Base-by-base conservation (phyloP, 208 protist genomes). In the Blechomonas ayalai region DNA sequence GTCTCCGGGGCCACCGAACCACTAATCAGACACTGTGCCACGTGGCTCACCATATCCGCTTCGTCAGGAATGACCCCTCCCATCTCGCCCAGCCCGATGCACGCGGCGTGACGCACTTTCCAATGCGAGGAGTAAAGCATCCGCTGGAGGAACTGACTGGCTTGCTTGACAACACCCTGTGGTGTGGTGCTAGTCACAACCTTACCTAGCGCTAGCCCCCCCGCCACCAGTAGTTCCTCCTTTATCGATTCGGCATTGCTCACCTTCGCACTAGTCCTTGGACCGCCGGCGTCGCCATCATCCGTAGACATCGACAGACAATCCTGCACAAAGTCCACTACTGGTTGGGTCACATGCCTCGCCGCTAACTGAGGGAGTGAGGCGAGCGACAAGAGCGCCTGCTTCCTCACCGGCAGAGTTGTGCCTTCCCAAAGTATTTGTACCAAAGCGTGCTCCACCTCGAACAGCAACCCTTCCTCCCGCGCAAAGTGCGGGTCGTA, bases 61-160 rank as follows among this genome's bases (percentile, higher is more conserved):
- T n/a, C n/a, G n/a, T n/a, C n/a, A n/a, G n/a, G n/a, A n/a, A n/a
- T n/a, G n/a, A n/a, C n/a, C n/a, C n/a, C n/a, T n/a, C 65, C 74
- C 3, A 83, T 22, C 26, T 62, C 54, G 9, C 74, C 74, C 1
- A 89, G 65, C 10, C 67, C 73, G 32, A 81, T 52, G 42, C 72
- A 81, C 13, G 73, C 74, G 5, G 54, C 70, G 45, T 78, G 67
- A 29, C 79, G 73, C 53, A 87, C 50, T 2, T 60, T 49, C 62
- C 59, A 67, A 19, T 44, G 53, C 4, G 65, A 48, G 27, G 77
- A 50, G 23, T 50, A 10, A 4, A 74, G 45, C 35, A 72, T 49
- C 46, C 67, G 51, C 4, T 55, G 23, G 2, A 52, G 32, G 20
- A 70, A 28, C 19, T 42, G 45, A 24, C 50, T 49, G 6, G 62